Conservation (phyloP, 208 protist genomes). For the Leishmania tarentolae region DNA sequence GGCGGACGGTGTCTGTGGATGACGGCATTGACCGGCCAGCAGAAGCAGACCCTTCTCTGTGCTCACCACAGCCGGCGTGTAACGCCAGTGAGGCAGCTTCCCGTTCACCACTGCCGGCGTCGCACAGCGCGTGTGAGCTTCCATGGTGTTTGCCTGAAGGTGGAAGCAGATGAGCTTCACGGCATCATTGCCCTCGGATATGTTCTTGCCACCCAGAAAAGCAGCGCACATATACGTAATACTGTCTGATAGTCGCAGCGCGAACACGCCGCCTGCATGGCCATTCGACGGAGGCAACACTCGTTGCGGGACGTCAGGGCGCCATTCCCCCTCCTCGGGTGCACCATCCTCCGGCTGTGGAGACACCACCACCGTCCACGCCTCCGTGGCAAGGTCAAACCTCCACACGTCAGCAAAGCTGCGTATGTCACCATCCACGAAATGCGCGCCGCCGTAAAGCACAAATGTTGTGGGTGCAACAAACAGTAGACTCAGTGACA, state of each 20-base stretch:
- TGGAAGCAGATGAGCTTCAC: slow-evolving; percentile 41
- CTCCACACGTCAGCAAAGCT: slow-evolving; percentile 60
- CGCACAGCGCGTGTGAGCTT: slow-evolving; percentile 8
- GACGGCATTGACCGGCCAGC: slow-evolving; percentile 69
- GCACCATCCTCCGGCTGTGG: not conserved
- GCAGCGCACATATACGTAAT: slow-evolving; percentile 19
- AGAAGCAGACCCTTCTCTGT: slow-evolving; percentile 48
- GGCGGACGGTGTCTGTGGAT: slow-evolving; percentile 46
- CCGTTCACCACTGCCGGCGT: slow-evolving; percentile 5
- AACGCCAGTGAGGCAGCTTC: slow-evolving; percentile 63
- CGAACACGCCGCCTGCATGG: slow-evolving; percentile 34
- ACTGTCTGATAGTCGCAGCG: not conserved
- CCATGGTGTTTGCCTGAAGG: not conserved
- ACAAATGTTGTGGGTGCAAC: slow-evolving; percentile 36
- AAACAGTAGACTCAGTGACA: slow-evolving; percentile 52
- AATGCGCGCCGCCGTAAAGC: slow-evolving; percentile 71
- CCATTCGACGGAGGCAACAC: slow-evolving; percentile 45
- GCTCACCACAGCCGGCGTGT: slow-evolving; percentile 49
- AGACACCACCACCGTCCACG: slow-evolving; percentile 18
- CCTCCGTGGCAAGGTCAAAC: slow-evolving; percentile 32
- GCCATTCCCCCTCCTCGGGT: not conserved
- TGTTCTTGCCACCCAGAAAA: slow-evolving; percentile 75
- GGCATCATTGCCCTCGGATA: slow-evolving; percentile 56
- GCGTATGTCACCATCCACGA: slow-evolving; percentile 48
- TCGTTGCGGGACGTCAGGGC: not conserved